Evolutionary conservation across 164 flowering plant genomes (phyloP), one percentile per base, ranked within the genome.

Genomic region (Stephania cephalantha): DNA sequence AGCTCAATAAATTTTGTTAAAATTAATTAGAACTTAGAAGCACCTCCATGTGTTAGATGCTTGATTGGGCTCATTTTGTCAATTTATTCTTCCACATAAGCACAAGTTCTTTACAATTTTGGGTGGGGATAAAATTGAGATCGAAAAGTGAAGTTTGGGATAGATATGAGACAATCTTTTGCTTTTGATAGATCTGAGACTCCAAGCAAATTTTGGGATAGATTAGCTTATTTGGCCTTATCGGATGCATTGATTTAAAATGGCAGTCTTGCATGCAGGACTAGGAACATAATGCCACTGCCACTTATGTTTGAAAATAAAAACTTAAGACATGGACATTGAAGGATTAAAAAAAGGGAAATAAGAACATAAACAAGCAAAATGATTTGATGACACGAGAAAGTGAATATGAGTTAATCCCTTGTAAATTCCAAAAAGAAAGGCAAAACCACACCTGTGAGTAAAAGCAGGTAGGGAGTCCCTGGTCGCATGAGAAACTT

Each of bases 401-500:
- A 50, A 11, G 15, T 50, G 55, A 50, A 50, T 25, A 25, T 50
- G 55, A 50, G 15, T 50, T 15, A 11, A 10, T 50, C 55, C 12
- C 55, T 7, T 10, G 0, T 58, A 58, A 58, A 58, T 58, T 58
- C 63, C 17, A 58, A 15, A 58, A 58, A 29, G 67, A 71, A 58
- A 25, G 35, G 50, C 22, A 75, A 58, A 61, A 1, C 12, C 45
- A 15, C 79, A 93, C 98, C 99, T 84, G 98, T 91, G 55, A 95
- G 92, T 73, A 95, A 80, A 77, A 95, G 94, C 78, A 89, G 31
- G 79, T 78, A 81, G 22, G 81, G 79, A 22, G 88, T 76, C 68
- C 83, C 88, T 6, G 94, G 91, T 71, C 18, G 80, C 11, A 84
- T 78, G 52, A 95, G 97, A 80, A 86, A 93, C 35, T 84, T 76